Base-by-base conservation (phyloP, 2,329 filamentous ascomycete genomes). In the Ceratocystis destructans region DNA sequence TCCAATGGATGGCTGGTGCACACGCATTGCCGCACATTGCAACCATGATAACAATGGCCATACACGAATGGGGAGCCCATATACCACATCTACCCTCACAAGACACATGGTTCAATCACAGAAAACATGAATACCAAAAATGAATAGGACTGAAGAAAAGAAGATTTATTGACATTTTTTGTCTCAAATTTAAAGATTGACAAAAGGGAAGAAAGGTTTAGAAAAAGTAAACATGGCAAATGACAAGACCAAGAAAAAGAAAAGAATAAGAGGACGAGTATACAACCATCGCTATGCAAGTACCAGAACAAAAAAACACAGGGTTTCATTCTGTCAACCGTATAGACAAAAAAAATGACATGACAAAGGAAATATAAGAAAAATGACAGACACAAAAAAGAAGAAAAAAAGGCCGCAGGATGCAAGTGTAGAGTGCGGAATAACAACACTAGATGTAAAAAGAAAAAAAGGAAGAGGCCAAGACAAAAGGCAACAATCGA, bases 341-440 rank as follows among this genome's bases (percentile, higher is more conserved):
- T 17, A 55, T 50, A 64, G 46, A 55, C 45, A 55, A 50, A 28
- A 55, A 31, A 64, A 17, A 64, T 37, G 48, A 64, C 22, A 64
- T 37, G 20, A 64, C 22, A 64, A 64, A 57, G 63, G 48, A 25
- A 64, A 64, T 55, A 10, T 64, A 57, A 53, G 57, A 41, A 64
- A 41, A 41, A 50, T 28, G 25, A 57, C 44, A 4, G 15, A 53
- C 1, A 15, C 15, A 53, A 50, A 20, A n/a, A 45, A 41, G 53
- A 53, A 25, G 20, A 53, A 53, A 53, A 53, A 53, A 53, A 53
- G 46, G 17, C 37, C 22, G 17, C 22, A 37, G 17, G 17, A 37
- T 31, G 55, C 25, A 37, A 17, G n/a, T n/a, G 7, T n/a, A 31
- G 17, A 22, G 31, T 28, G 31, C 25, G 7, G 55, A 25, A 37